These are phyloP conservation scores for Kodamaea derodonti DNA, from an alignment of 1,139 yeast species.

Conservation along the genomic window DNA sequence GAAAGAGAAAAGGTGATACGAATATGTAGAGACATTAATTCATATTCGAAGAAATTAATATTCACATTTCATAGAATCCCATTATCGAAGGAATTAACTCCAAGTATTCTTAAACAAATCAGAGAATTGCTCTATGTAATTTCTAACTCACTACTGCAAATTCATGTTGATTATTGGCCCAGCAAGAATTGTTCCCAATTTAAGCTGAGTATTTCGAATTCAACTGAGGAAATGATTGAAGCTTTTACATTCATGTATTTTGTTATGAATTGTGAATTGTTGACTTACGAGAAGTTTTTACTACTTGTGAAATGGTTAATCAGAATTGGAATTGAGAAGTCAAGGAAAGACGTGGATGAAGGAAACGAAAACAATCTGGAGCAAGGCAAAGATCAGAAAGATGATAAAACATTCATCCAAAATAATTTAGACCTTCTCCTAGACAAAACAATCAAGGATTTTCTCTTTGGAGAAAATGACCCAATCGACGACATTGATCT, in stretches of 20 bases:
- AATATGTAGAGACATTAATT: constrained; percentile 34
- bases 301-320: constrained; percentile 12
- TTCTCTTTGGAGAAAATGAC: background rate
- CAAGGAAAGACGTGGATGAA: too few species aligned
- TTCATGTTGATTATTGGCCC: constrained; percentile 12
- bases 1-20: constrained; percentile 35
- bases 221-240: constrained; percentile 36
- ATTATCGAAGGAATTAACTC: constrained; percentile 5
- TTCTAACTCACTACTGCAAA: constrained; percentile 12
- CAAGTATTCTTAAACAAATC: constrained; percentile 12
- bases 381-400: background rate
- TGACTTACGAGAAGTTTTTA: constrained; percentile 16
- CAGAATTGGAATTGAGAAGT: constrained; percentile 1
- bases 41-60: constrained; percentile 36
- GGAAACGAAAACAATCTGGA: background rate
- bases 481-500: constrained; percentile 1
- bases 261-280: constrained; percentile 14
- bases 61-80: constrained; percentile 32
- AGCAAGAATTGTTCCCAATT: constrained; percentile 15
- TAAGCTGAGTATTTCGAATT: constrained; percentile 24
- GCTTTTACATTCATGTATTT: constrained; percentile 34
- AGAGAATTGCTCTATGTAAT: constrained; percentile 14
- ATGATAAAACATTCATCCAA: constrained; percentile 1
- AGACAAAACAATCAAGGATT: background rate
- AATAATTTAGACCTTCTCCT: background rate